A percentile compares a stretch with the other conserved stretches of the same genome.
Conservation (phyloP, 306 rosid species). For the Lathyrus sativus region DNA sequence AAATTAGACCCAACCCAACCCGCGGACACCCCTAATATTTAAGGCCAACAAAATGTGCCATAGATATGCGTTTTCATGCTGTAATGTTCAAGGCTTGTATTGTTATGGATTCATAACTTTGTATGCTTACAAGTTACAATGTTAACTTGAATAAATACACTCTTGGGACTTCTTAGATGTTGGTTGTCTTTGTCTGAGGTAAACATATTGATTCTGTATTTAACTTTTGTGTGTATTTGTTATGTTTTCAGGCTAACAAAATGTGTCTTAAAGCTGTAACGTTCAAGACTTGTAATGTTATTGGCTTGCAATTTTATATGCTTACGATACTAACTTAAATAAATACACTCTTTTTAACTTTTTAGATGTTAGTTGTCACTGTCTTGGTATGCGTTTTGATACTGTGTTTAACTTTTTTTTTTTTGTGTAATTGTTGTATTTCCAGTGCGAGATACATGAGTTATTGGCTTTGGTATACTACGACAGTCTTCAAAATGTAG, state of each 20-base stretch:
- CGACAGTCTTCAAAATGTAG: slow-evolving; percentile 96
- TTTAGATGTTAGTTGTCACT: slow-evolving; percentile 15
- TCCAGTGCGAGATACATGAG: slow-evolving; percentile 95
- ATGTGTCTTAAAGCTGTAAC: not conserved
- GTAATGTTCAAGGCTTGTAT: slow-evolving; percentile 4
- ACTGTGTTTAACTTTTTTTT: slow-evolving; percentile 33
- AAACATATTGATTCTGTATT: not conserved
- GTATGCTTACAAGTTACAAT: slow-evolving; percentile 7
- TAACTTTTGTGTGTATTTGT: not conserved
- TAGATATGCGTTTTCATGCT: slow-evolving; percentile 12
- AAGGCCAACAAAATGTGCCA: slow-evolving; percentile 20
- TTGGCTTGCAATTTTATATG: not conserved
- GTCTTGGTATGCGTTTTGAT: slow-evolving; percentile 28
- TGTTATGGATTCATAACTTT: slow-evolving; percentile 35
- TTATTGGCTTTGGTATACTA: slow-evolving; percentile 93
- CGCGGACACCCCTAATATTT: no score
- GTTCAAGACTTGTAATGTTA: not conserved
- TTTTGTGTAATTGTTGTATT: slow-evolving; percentile 34
- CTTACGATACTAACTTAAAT: slow-evolving; percentile 10
- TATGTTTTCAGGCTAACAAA: not conserved
- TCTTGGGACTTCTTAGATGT: not conserved
- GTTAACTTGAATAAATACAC: not conserved
- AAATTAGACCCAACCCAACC: no score
- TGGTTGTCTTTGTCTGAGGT: not conserved
- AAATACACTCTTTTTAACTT: slow-evolving; percentile 11